Evolutionary conservation across 495 filamentous ascomycete species (phyloP).

Genomic region (Antarctomyces pellizariae): DNA sequence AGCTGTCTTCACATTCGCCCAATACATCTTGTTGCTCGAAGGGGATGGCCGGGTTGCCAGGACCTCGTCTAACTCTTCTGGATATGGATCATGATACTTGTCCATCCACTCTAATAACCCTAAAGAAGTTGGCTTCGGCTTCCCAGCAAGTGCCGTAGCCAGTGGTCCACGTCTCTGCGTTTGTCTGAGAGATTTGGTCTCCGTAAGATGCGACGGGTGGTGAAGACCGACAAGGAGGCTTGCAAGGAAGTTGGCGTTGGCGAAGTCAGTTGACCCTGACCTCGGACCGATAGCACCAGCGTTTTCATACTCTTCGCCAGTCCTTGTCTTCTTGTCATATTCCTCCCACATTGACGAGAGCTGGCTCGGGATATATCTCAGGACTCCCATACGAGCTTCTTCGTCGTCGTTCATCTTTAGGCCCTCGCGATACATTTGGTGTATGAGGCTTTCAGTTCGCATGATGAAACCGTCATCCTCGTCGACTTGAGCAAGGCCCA

Average conservation of each 20-base stretch:
- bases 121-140: slow-evolving; percentile 33
- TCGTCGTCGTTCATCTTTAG: slow-evolving; percentile 26
- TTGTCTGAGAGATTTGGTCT: slow-evolving; percentile 6
- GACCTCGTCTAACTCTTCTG: slow-evolving; percentile 33
- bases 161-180: not conserved
- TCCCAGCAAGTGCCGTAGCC: slow-evolving; percentile 16
- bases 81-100: slow-evolving; percentile 37
- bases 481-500: slow-evolving; percentile 18
- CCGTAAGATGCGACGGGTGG: slow-evolving; percentile 30
- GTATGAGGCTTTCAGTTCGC: slow-evolving; percentile 27
- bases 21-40: slow-evolving; percentile 49
- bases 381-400: slow-evolving; percentile 25
- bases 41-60: slow-evolving; percentile 39
- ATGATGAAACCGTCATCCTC: slow-evolving; percentile 31
- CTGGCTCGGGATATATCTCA: slow-evolving; percentile 29
- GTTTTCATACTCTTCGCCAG: slow-evolving; percentile 27
- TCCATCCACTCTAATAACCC: slow-evolving; percentile 62
- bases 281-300: slow-evolving; percentile 38
- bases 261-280: slow-evolving; percentile 28
- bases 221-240: slow-evolving; percentile 49
- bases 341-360: slow-evolving; percentile 35
- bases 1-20: slow-evolving; percentile 46
- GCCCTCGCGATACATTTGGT: slow-evolving; percentile 31
- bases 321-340: slow-evolving; percentile 19
- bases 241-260: slow-evolving; percentile 51